Conservation (phyloP, 2,329 filamentous ascomycete genomes). For the Pseudopyrenochaeta lycopersici region DNA sequence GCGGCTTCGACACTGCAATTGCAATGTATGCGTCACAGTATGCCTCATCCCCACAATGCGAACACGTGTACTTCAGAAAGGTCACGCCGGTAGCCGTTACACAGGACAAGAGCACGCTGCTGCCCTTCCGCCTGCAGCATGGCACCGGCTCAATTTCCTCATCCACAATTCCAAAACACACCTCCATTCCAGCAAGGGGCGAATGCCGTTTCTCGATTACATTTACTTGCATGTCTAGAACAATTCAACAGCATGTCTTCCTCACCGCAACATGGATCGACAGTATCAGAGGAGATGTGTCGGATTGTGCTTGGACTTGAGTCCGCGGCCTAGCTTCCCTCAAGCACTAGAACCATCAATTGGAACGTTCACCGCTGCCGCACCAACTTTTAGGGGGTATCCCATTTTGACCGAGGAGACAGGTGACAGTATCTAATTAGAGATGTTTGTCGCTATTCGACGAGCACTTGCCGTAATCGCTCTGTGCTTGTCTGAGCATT, state of each 20-base stretch:
- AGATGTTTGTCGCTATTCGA: slow-evolving; percentile 11
- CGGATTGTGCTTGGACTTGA: slow-evolving; percentile 21
- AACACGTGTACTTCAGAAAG: slow-evolving; percentile 9
- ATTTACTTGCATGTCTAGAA: slow-evolving; percentile 21
- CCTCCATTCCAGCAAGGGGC: slow-evolving; percentile 24
- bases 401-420: slow-evolving; percentile 19
- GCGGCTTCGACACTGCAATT: slow-evolving; percentile 1
- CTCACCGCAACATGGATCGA: slow-evolving; percentile 36
- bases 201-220: slow-evolving; percentile 8
- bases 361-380: slow-evolving; percentile 35
- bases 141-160: slow-evolving; percentile 16
- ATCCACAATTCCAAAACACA: slow-evolving; percentile 27
- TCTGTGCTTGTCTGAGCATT: slow-evolving; percentile 13
- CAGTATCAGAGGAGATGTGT: slow-evolving; percentile 22
- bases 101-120: slow-evolving; percentile 26
- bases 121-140: slow-evolving; percentile 23
- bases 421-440: slow-evolving; percentile 5
- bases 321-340: slow-evolving; percentile 24
- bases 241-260: slow-evolving; percentile 14
- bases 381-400: slow-evolving; percentile 20
- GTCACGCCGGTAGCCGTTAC: slow-evolving; percentile 15
- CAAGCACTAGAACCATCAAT: slow-evolving; percentile 24
- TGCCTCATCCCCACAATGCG: slow-evolving; percentile 11
- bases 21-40: slow-evolving; percentile 6
- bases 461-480: slow-evolving; percentile 28